Conservation (phyloP, 164 flowering plant genomes). For the Euptelea pleiosperma region DNA sequence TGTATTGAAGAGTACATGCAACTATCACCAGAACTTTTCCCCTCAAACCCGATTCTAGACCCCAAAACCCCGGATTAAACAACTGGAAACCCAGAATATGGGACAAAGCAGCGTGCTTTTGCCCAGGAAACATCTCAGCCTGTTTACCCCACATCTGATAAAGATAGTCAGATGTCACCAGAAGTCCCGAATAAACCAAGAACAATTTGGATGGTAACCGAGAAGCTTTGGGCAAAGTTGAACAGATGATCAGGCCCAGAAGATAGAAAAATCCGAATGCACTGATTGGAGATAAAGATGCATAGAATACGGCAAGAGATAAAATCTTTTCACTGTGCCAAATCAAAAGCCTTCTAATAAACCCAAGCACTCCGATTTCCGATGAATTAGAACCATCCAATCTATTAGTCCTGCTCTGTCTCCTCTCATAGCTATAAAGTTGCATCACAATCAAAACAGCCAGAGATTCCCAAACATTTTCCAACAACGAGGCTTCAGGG, state of each 20-base stretch:
- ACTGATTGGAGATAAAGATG: constrained; percentile 82
- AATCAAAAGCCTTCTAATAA: constrained; percentile 61
- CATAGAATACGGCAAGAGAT: constrained; percentile 70
- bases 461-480: constrained; percentile 83
- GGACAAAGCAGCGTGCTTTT: constrained; percentile 57
- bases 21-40: constrained; percentile 81
- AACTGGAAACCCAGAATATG: constrained; percentile 57
- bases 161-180: constrained; percentile 73
- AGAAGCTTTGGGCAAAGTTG: constrained; percentile 73
- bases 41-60: constrained; percentile 81
- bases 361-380: constrained; percentile 55
- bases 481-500: constrained; percentile 59
- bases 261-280: constrained; percentile 84
- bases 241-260: constrained; percentile 65
- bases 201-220: constrained; percentile 72
- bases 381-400: constrained; percentile 27
- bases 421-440: constrained; percentile 96
- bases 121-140: constrained; percentile 91
- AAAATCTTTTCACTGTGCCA: constrained; percentile 90
- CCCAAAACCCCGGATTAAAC: constrained; percentile 76
- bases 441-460: constrained; percentile 96
- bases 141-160: constrained; percentile 89
- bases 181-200: constrained; percentile 68
- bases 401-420: constrained; percentile 54
- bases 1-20: constrained; percentile 90